Base-by-base conservation (phyloP, 345 rosid genomes). In the Eucalyptus tenuipes region DNA sequence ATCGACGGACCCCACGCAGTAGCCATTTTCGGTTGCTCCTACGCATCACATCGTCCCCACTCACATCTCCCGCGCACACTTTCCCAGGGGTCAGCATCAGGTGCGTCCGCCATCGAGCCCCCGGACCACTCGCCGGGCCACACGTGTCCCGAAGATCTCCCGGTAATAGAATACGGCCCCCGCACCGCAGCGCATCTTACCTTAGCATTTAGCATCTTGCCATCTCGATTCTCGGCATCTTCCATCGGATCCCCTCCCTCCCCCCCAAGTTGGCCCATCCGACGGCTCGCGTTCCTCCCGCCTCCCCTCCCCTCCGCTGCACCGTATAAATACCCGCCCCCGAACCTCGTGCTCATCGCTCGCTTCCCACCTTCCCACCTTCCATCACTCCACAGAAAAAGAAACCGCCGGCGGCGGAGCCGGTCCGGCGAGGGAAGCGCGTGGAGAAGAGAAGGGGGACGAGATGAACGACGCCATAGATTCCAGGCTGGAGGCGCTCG, bases 151-250 rank as follows among this genome's bases (percentile, higher is more conserved):
- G 0, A 0, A 71, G 14, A 37, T 37, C 47, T 37, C 82, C 47
- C 47, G 3, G 25, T 52, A 18, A 4, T 0, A 55, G 3, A 4
- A 24, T 0, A 61, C 14, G 0, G 68, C 24, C 42, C 13, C 10
- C 80, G 44, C 44, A 52, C 25, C 24, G 22, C 79, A 15, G 6
- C 82, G 82, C 82, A 75, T 40, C 82, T 40, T 40, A 40, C 47
- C 3, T 40, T 75, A 7, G 82, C 82, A 75, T 37, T 37, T 85
- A 88, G 97, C 95, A 95, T 95, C 96, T 95, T 85, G 22, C 17
- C 80, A 52, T 89, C 90, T 92, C 89, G 98, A 96, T 95, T 87
- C 98, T 90, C 88, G 86, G 96, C 93, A 95, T 94, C 94, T 93
- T 42, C 66, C 20, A 29, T 10, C 88, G 27, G 90, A 93, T 91